Percentiles rank a stretch among this genome's conserved stretches.
Evolutionary conservation across 1,284 basidiomycete genomes (phyloP).

Genomic region (Phylloporus gajari): DNA sequence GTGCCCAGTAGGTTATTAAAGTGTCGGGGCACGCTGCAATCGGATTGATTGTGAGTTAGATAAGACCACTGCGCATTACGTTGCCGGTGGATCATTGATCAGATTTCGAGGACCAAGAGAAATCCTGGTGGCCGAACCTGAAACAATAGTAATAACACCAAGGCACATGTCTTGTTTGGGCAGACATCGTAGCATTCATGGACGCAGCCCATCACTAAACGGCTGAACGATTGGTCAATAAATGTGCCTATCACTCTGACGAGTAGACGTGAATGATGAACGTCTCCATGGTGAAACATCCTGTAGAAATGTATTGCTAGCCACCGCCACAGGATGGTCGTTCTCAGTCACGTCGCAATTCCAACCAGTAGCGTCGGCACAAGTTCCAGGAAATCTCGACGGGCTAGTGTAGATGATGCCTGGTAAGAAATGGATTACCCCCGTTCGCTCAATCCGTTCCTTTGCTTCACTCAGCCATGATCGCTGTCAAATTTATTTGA

Average conservation of each 20-base stretch:
- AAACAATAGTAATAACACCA: background rate
- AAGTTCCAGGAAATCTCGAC: no score
- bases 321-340: no score
- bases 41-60: background rate
- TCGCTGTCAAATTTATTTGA: background rate
- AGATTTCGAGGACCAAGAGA: background rate
- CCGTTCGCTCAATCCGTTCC: background rate
- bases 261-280: background rate
- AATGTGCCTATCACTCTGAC: background rate
- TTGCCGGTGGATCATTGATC: background rate
- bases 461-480: background rate
- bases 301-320: background rate
- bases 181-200: background rate
- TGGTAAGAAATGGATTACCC: background rate
- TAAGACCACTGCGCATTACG: background rate
- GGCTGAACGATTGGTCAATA: background rate
- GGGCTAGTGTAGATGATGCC: no score
- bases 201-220: background rate
- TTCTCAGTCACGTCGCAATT: no score
- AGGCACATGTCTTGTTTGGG: background rate
- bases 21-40: background rate
- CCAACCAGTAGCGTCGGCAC: no score
- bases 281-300: background rate
- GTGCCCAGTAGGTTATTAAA: background rate
- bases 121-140: background rate